These are phyloP conservation scores for Pythium sp. DNA, from an alignment of 352 stramenopile genomes.

Conservation along the genomic window DNA sequence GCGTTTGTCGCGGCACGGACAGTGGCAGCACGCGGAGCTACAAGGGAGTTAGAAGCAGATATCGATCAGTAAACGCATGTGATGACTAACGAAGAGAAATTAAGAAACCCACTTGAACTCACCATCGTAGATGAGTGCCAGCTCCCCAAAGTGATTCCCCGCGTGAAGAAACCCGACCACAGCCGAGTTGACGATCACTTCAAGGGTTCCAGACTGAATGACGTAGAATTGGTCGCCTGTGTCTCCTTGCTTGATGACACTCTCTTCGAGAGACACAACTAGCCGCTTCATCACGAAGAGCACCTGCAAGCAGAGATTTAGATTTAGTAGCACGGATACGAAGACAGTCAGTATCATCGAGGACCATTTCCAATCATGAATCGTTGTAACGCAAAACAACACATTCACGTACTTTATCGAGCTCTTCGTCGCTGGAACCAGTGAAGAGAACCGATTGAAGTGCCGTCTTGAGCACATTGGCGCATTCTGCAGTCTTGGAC, in stretches of 20 bases:
- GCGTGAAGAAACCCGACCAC: constrained; percentile 53
- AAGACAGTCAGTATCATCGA: background rate
- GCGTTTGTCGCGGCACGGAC: constrained; percentile 88
- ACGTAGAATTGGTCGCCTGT: constrained; percentile 93
- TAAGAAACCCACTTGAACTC: constrained; percentile 2
- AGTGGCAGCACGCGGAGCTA: constrained; percentile 86
- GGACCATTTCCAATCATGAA: background rate
- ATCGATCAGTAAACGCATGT: background rate
- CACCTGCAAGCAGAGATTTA: constrained; percentile 28
- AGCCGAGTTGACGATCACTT: constrained; percentile 65
- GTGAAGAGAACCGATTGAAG: constrained; percentile 62
- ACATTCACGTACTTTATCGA: constrained; percentile 44
- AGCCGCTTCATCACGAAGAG: constrained; percentile 82
- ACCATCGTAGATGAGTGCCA: constrained; percentile 88
- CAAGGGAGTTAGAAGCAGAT: constrained; percentile 6
- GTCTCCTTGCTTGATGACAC: constrained; percentile 92
- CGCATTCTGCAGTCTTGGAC: constrained; percentile 51
- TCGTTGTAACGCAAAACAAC: background rate
- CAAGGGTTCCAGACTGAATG: constrained; percentile 54
- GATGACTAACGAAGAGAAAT: background rate
- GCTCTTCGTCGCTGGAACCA: constrained; percentile 59
- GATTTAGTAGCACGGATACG: background rate
- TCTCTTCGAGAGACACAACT: constrained; percentile 56
- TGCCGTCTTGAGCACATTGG: constrained; percentile 49
- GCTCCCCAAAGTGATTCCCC: constrained; percentile 86